phyloP scores from a whole-genome alignment of 768 basidiomycete genomes.

The Trichaptum fuscoviolaceum region DNA sequence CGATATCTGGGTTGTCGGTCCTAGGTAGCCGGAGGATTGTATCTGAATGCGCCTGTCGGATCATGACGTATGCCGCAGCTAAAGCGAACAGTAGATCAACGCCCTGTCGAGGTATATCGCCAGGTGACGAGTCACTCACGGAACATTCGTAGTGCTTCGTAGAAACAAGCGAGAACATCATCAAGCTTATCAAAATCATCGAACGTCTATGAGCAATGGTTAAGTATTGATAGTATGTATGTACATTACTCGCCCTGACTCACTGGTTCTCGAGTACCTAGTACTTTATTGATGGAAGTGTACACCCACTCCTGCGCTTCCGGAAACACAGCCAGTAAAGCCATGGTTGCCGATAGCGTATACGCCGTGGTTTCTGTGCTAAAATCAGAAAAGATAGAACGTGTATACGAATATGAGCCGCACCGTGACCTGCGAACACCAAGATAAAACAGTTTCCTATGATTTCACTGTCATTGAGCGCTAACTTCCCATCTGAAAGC shows the following conservation, averaged over 20 bases:
- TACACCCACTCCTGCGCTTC: conserved; percentile 45
- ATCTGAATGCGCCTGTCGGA: conserved; percentile 10
- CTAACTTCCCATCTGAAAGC: neutral
- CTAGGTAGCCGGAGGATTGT: conserved; percentile 6
- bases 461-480: conserved; percentile 10
- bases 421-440: conserved; percentile 56
- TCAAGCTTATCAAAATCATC: conserved; percentile 6
- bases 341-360: conserved; percentile 42
- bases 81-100: neutral
- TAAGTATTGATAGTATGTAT: neutral
- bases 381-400: neutral
- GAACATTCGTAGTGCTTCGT: conserved; percentile 13
- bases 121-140: conserved; percentile 6
- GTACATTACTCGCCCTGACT: neutral
- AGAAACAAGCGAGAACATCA: conserved; percentile 11
- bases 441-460: conserved; percentile 22
- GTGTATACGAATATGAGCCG: conserved; percentile 6
- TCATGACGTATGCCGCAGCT: conserved; percentile 11
- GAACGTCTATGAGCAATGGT: conserved; percentile 2
- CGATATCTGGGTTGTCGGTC: neutral
- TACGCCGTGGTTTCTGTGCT: conserved; percentile 45
- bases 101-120: neutral
- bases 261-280: conserved; percentile 21
- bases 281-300: conserved; percentile 36
- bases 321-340: conserved; percentile 38